Percentiles rank a stretch among this genome's conserved stretches.
Conservation (phyloP, 1,284 basidiomycete species). For the Psilocybe mexicana region DNA sequence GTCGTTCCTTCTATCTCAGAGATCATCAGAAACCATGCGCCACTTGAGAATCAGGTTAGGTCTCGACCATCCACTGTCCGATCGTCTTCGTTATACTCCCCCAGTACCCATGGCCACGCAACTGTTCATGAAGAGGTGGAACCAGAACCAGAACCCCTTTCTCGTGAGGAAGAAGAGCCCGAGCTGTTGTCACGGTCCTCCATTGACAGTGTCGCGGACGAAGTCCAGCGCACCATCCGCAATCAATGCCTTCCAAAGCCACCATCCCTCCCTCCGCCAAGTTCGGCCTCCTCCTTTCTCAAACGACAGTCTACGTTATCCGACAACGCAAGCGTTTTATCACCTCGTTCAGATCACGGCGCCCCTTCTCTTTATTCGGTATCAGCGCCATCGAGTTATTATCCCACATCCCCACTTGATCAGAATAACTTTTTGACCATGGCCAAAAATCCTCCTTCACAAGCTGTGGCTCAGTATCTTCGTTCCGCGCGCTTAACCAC, state of each 20-base stretch:
- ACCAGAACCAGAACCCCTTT: slow-evolving; percentile 49
- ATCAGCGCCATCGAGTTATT: slow-evolving; percentile 43
- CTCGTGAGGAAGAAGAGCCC: slow-evolving; percentile 59
- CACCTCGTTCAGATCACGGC: slow-evolving; percentile 54
- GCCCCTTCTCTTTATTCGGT: slow-evolving; percentile 47
- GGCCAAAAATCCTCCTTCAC: slow-evolving; percentile 53
- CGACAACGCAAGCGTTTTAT: slow-evolving; percentile 48
- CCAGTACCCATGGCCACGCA: slow-evolving; percentile 44
- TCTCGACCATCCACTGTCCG: slow-evolving; percentile 44
- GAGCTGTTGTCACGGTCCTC: slow-evolving; percentile 74
- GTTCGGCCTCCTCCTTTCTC: slow-evolving; percentile 48
- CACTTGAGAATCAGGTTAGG: slow-evolving; percentile 49
- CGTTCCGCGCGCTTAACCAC: slow-evolving; percentile 85
- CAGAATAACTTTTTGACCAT: slow-evolving; percentile 41
- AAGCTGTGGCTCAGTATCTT: slow-evolving; percentile 81
- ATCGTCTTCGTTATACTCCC: slow-evolving; percentile 46
- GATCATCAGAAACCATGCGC: slow-evolving; percentile 75
- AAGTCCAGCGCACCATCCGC: slow-evolving; percentile 68
- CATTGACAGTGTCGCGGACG: slow-evolving; percentile 80
- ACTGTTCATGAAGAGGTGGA: slow-evolving; percentile 51
- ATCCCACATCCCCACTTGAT: slow-evolving; percentile 48
- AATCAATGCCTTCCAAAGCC: slow-evolving; percentile 52
- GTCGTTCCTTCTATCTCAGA: slow-evolving; percentile 79
- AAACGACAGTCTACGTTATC: slow-evolving; percentile 48
- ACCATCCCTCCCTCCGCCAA: slow-evolving; percentile 33